A percentile compares a stretch with the other conserved stretches of the same genome.
Conservation (phyloP, 2,329 filamentous ascomycete species). For the Trichoderma sp. region DNA sequence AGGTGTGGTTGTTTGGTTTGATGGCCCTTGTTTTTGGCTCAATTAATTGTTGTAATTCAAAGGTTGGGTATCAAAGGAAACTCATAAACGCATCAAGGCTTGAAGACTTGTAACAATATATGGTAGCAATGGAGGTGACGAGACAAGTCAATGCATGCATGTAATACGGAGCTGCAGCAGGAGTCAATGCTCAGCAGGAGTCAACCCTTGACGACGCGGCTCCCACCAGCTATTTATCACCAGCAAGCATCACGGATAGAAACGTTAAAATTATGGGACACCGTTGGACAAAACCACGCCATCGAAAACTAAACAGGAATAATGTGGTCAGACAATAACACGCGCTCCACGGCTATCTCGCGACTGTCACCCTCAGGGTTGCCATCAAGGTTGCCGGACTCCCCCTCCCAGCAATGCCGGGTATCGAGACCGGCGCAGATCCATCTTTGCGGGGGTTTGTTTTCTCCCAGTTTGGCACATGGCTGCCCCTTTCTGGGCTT, state of each 20-base stretch:
- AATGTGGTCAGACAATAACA: background rate
- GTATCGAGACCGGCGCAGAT: background rate
- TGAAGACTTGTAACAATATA: background rate
- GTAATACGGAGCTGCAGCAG: background rate
- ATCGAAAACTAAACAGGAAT: background rate
- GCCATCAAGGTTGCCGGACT: background rate
- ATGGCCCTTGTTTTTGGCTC: background rate
- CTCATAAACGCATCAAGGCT: background rate
- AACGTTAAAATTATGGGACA: background rate
- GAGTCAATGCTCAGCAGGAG: background rate
- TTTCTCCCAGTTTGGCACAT: background rate
- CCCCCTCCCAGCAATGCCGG: background rate
- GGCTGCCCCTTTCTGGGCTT: background rate
- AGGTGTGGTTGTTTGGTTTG: background rate
- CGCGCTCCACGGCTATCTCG: background rate
- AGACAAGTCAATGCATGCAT: background rate
- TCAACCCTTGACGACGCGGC: background rate
- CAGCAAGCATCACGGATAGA: background rate
- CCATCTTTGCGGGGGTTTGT: constrained; percentile 13
- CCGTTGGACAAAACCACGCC: background rate
- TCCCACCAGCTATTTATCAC: background rate
- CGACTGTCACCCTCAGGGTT: constrained; percentile 14
- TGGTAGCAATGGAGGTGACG: background rate
- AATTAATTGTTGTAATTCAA: background rate
- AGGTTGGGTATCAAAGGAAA: background rate